Evolutionary conservation across 2,329 filamentous ascomycete genomes (phyloP).

Genomic region (Fusarium illudens): DNA sequence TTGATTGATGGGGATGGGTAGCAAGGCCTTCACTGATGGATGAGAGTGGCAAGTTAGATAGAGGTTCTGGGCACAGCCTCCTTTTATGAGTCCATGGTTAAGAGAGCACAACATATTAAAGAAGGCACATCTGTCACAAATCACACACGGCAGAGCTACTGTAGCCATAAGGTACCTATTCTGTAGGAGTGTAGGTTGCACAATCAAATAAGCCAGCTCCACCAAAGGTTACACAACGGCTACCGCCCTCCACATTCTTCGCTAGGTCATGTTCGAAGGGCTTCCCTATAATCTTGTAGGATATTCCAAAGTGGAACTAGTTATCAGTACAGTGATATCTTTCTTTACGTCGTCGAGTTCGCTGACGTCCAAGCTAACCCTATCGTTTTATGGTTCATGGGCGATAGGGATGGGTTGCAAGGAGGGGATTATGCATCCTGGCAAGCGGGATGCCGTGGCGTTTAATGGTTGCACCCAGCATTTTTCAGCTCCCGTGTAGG

Average conservation of each 20-base stretch:
- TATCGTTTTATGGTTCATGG: not conserved
- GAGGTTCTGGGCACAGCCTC: not conserved
- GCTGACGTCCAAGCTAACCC: not conserved
- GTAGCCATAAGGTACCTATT: not conserved
- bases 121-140: not conserved
- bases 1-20: not conserved
- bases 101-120: not conserved
- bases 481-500: not conserved
- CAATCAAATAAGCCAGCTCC: not conserved
- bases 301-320: not conserved
- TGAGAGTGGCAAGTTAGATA: not conserved
- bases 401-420: not conserved
- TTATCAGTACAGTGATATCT: not conserved
- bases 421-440: not conserved
- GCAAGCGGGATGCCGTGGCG: not conserved
- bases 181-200: not conserved
- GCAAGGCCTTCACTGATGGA: not conserved
- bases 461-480: not conserved
- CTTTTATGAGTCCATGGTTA: not conserved
- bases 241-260: not conserved
- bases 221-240: conserved; percentile 5
- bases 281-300: not conserved
- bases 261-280: not conserved
- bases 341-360: not conserved
- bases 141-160: not conserved